Evolutionary conservation across 208 protist species (phyloP), one percentile per base, ranked within the genome.

Genomic region (Histomonas meleagridis): DNA sequence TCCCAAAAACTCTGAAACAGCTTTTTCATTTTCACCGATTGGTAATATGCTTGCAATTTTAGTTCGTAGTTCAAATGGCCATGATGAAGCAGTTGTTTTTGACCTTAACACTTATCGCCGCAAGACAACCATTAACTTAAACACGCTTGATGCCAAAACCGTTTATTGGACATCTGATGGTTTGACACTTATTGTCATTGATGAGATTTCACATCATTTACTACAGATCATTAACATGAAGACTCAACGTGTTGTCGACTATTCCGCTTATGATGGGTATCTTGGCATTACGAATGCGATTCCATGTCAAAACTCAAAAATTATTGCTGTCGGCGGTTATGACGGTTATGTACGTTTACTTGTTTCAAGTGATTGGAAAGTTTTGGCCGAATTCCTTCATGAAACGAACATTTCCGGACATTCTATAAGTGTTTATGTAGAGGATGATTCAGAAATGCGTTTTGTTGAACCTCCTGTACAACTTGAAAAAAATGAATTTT

Each of bases 201-300:
- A 86, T 86, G 26, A 14, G 0, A 86, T 51, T n/a, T 46, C 38
- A 32, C 76, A 49, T 55, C 46, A 86, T 55, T 16, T 86, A 1
- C 32, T 86, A 32, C 76, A 86, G 55, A 35, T 86, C 1, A 86
- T 86, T 32, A 48, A 86, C 38, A 55, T 55, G 1, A 32, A 86
- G 32, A 86, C 76, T 2, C 10, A 86, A 55, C 32, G 1, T 55
- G 26, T 86, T 32, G 51, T 14, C 38, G 76, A 86, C 55, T 40
- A 86, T 49, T 43, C 76, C 32, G 76, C 76, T 55, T 86, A 86
- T 55, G 76, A 86, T 9, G 76, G 76, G 38, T 86, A 57, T 86
- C 26, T 86, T 32, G 76, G 76, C 2, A 86, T 86, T 38, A 48
- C 43, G 18, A 23, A 48, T 43, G 23, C 46, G 2, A 7, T 12